These are phyloP conservation scores for Mycena rebaudengoi DNA, from an alignment of 768 basidiomycete species.

Conservation along the genomic window DNA sequence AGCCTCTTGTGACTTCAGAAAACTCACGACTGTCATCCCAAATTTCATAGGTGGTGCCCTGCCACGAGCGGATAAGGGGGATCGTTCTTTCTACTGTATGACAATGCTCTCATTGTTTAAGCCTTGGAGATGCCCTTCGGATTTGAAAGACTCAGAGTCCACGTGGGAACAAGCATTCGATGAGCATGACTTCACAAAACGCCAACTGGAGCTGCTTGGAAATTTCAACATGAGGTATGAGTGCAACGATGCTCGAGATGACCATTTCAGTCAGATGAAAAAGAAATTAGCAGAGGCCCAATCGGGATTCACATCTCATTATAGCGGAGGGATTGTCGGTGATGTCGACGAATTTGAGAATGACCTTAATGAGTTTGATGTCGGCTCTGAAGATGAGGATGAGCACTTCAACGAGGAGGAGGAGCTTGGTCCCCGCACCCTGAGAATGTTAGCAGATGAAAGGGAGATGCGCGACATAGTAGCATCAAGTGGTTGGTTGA, in stretches of 20 bases:
- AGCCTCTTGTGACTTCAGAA: constrained; percentile 9
- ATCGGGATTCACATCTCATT: constrained; percentile 21
- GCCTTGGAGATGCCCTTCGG: constrained; percentile 40
- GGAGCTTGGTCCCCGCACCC: no score
- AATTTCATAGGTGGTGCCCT: constrained; percentile 40
- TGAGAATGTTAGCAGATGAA: no score
- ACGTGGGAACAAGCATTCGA: constrained; percentile 35
- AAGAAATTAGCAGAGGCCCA: not conserved
- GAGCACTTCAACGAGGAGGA: not conserved
- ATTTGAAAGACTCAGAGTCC: constrained; percentile 31
- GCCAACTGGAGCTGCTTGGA: constrained; percentile 26
- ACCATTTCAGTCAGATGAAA: constrained; percentile 30
- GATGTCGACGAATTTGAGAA: constrained; percentile 2
- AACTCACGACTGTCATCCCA: constrained; percentile 20
- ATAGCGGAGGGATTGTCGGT: constrained; percentile 1
- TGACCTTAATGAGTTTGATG: not conserved
- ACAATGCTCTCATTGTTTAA: constrained; percentile 45
- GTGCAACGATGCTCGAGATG: constrained; percentile 37
- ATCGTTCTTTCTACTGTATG: constrained; percentile 41
- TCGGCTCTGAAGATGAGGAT: not conserved
- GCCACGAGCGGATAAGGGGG: constrained; percentile 40
- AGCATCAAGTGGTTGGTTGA: no score
- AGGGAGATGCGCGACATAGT: no score
- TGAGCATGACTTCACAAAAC: constrained; percentile 8
- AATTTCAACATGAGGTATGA: constrained; percentile 38